phyloP scores from a whole-genome alignment of 225 moss, liverwort and hornwort species.

The Thuidium tamariscinum region DNA sequence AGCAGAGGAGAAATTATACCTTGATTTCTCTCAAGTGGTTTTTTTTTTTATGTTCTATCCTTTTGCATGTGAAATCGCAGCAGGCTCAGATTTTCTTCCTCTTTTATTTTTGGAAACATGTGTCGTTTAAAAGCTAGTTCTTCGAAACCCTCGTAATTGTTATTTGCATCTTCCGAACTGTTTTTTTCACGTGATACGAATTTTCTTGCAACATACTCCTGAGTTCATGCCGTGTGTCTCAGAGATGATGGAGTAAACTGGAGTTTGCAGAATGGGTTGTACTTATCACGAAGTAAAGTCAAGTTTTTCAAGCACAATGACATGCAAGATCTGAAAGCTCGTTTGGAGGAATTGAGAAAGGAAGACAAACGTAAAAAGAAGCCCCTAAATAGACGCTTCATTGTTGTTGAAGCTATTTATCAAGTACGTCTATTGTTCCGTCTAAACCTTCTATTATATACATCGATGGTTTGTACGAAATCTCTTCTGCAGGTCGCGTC shows the following conservation, averaged over 20 bases:
- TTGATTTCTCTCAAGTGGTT: not conserved
- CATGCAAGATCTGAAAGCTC: constrained; percentile 61
- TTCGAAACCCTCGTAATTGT: not conserved
- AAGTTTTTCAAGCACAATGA: constrained; percentile 90
- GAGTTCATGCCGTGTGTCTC: constrained; percentile 1
- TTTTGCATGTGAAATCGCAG: not conserved
- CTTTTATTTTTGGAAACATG: not conserved
- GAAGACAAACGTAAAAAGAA: constrained; percentile 84
- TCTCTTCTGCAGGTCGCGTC: not conserved
- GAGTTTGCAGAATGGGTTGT: constrained; percentile 92
- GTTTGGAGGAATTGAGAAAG: constrained; percentile 70
- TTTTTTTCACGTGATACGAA: not conserved
- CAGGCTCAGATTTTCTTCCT: not conserved
- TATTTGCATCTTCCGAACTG: not conserved
- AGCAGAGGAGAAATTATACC: not conserved
- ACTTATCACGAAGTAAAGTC: constrained; percentile 74
- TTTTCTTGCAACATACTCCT: not conserved
- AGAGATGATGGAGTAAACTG: constrained; percentile 95
- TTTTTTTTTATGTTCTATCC: not conserved
- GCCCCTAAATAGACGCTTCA: constrained; percentile 79
- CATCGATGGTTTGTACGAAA: not conserved
- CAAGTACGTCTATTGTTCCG: constrained; percentile 35
- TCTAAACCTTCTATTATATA: not conserved
- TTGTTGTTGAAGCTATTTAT: constrained; percentile 91
- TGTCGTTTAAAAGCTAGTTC: not conserved